A percentile compares a stretch with the other conserved stretches of the same genome.
Conservation (phyloP, 2,329 filamentous ascomycete species). For the Sporothrix sp. region DNA sequence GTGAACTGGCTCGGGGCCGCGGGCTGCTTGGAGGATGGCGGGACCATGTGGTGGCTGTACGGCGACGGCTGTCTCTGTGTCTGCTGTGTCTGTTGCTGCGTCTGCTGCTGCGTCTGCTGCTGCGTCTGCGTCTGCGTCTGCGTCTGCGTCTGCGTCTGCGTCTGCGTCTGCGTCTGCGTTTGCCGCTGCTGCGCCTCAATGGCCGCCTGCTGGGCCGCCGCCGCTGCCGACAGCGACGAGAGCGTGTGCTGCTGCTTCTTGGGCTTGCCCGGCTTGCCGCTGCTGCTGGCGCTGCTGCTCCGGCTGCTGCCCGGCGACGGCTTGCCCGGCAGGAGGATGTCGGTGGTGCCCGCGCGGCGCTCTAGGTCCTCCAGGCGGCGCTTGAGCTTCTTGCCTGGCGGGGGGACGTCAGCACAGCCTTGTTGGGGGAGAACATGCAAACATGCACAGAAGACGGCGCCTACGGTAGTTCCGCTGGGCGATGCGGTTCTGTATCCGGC, state of each 20-base stretch:
- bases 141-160: no score
- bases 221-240: constrained; percentile 15
- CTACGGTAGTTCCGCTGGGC: constrained; percentile 93
- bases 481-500: constrained; percentile 94
- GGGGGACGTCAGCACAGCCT: constrained; percentile 13
- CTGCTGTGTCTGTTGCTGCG: constrained; percentile 18
- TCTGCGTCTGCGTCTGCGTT: no score
- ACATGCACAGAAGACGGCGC: background rate
- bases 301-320: constrained; percentile 5
- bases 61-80: constrained; percentile 13
- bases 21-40: constrained; percentile 30
- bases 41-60: constrained; percentile 21
- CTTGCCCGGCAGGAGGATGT: constrained; percentile 16
- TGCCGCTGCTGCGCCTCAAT: no score
- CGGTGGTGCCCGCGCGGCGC: constrained; percentile 53
- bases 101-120: no score
- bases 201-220: constrained; percentile 17
- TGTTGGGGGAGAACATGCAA: no score
- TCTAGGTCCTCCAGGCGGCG: constrained; percentile 78
- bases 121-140: no score
- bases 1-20: constrained; percentile 47
- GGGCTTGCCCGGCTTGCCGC: constrained; percentile 24
- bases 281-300: constrained; percentile 17
- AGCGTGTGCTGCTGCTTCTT: constrained; percentile 30
- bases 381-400: constrained; percentile 81